Evolutionary conservation across 139 green algal genomes (phyloP).

Genomic region (Volvox reticuliferus): DNA sequence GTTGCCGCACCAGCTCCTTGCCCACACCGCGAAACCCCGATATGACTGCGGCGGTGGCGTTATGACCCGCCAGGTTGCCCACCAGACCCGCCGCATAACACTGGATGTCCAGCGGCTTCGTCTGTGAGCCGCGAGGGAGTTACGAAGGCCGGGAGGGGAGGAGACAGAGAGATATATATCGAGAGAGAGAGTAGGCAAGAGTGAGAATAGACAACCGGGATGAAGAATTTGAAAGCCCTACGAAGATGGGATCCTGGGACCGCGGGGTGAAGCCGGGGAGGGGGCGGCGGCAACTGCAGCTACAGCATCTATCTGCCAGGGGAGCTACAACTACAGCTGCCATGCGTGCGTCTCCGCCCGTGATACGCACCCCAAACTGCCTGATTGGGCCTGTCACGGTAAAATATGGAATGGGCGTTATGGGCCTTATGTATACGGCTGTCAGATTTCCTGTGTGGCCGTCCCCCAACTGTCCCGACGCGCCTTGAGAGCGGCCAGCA

Average conservation of each 20-base stretch:
- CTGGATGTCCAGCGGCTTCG: constrained; percentile 34
- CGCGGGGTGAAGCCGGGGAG: no score
- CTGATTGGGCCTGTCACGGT: no score
- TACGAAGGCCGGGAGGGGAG: not conserved
- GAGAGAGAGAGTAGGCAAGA: not conserved
- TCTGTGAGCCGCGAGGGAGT: not conserved
- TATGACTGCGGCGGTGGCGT: constrained; percentile 33
- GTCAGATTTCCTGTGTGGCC: not conserved
- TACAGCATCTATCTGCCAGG: no score
- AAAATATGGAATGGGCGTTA: no score
- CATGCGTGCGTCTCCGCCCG: no score
- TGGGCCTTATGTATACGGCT: no score
- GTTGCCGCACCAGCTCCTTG: constrained; percentile 38
- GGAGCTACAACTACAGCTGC: no score
- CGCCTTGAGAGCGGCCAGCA: constrained; percentile 41
- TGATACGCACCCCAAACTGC: no score
- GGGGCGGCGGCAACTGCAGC: no score
- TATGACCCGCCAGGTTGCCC: constrained; percentile 54
- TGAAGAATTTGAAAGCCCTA: no score
- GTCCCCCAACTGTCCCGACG: not conserved
- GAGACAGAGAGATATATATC: not conserved
- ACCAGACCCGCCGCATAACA: constrained; percentile 44
- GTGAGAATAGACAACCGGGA: no score
- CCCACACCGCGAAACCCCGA: constrained; percentile 26
- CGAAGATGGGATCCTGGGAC: no score